Evolutionary conservation across 345 rosid species (phyloP), one percentile per base, ranked within the genome.

Genomic region (Raphanus sativus): DNA sequence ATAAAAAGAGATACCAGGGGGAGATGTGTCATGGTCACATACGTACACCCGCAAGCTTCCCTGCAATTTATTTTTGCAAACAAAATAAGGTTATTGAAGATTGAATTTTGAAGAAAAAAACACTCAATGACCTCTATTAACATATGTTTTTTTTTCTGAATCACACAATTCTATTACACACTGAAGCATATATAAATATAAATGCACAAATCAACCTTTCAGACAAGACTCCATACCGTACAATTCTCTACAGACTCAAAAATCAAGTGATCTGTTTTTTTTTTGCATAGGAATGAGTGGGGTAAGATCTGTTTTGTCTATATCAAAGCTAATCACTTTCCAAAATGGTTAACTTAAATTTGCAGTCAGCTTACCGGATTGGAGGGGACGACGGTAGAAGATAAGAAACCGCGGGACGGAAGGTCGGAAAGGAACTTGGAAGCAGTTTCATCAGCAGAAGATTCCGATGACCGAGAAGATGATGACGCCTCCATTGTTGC

Each of bases 11-110:
- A 55, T 63, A 74, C n/a, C 98, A 76, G 97, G 90, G 5, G 97
- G 96, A 42, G 89, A 73, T 17, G 96, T 91, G 76, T 93, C 90
- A 74, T 86, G 98, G 70, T 89, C 94, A 80, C 97, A 89, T 24
- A 91, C 66, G 56, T 93, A 93, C 25, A 88, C 92, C 70, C 86
- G 85, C 89, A 89, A 73, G 68, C 90, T 90, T 73, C 92, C 97
- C 98, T 93, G 92, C 75, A 85, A 60, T 28, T 28, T 28, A 2
- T 8, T 26, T 58, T 2, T 34, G 72, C 4, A 71, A 16, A 72
- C 6, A 32, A 32, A 24, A 48, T 72, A 9, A 5, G 21, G 21
- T 21, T 21, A 21, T 21, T 21, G 21, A 60, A 71, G 64, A 34
- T 4, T 17, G 4, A 56, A 15, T 6, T 8, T 24, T 6, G 6